Conservation (phyloP, 1,139 yeast species). For the Torulaspora globosa region DNA sequence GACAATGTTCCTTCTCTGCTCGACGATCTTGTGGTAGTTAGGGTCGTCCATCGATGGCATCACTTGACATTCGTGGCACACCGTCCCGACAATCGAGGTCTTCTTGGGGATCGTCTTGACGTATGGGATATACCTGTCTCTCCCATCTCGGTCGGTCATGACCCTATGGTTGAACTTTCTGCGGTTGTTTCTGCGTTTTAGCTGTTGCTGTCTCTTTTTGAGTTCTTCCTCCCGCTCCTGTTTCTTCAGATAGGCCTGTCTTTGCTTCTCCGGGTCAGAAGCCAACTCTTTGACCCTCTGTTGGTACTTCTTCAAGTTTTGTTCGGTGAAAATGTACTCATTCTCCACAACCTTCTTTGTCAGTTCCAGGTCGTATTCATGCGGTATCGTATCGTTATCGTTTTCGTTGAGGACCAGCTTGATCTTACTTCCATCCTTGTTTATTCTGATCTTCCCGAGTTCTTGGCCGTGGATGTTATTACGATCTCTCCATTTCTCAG, state of each 20-base stretch:
- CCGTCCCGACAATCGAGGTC: conserved; percentile 79
- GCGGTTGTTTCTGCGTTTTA: conserved; percentile 34
- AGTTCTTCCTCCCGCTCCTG: conserved; percentile 41
- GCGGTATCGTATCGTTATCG: conserved; percentile 58
- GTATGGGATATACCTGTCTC: conserved; percentile 57
- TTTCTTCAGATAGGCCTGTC: conserved; percentile 41
- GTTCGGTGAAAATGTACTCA: conserved; percentile 87
- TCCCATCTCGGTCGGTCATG: conserved; percentile 42
- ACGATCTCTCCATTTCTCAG: conserved; percentile 73
- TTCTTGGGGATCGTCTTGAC: conserved; percentile 82
- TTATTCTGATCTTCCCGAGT: conserved; percentile 75
- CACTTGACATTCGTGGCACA: conserved; percentile 87
- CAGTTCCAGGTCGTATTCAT: conserved; percentile 74
- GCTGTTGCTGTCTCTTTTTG: conserved; percentile 37
- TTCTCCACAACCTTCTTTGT: conserved; percentile 76
- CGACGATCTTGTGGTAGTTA: conserved; percentile 58
- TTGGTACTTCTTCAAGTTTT: conserved; percentile 67
- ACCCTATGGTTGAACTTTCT: conserved; percentile 37
- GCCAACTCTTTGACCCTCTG: conserved; percentile 46
- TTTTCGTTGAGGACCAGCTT: conserved; percentile 54
- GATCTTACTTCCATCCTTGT: conserved; percentile 50
- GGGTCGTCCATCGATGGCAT: conserved; percentile 73
- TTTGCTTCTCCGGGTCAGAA: conserved; percentile 40
- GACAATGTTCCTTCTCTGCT: conserved; percentile 49
- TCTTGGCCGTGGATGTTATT: conserved; percentile 64